Conservation (phyloP, 1,284 basidiomycete species). For the Phellopilus nigrolimitatus region DNA sequence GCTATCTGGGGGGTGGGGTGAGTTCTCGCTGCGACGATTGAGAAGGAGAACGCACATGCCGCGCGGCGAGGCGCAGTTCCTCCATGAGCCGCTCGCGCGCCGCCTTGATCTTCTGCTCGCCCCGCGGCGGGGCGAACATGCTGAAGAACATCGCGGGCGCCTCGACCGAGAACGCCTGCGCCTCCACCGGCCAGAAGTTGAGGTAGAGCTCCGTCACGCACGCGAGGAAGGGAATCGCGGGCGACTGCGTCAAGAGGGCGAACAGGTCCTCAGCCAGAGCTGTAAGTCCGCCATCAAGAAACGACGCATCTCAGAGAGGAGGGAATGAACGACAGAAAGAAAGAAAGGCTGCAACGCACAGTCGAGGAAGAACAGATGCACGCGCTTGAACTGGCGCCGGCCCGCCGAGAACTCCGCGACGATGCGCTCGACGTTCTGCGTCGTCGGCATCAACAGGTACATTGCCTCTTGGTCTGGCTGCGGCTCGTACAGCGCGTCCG, state of each 20-base stretch:
- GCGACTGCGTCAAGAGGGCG: conserved; percentile 63
- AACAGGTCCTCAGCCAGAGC: conserved; percentile 76
- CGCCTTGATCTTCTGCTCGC: conserved; percentile 53
- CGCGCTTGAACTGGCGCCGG: conserved; percentile 76
- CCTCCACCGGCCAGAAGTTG: conserved; percentile 86
- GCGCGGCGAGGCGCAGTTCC: conserved; percentile 68
- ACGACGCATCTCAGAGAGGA: conserved; percentile 5
- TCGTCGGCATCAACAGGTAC: conserved; percentile 93
- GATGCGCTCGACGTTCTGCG: conserved; percentile 89
- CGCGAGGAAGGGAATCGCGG: conserved; percentile 67
- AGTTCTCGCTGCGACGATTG: background rate
- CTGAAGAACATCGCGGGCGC: conserved; percentile 80
- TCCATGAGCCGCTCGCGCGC: conserved; percentile 72
- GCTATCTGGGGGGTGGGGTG: conserved; percentile 55
- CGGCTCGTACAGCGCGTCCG: conserved; percentile 60
- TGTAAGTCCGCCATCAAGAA: conserved; percentile 32
- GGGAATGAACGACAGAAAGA: conserved; percentile 5
- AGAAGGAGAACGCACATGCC: conserved; percentile 12
- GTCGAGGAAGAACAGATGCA: conserved; percentile 94
- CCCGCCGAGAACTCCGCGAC: conserved; percentile 77
- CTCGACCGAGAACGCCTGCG: conserved; percentile 77
- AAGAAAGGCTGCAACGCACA: conserved; percentile 51
- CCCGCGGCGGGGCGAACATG: conserved; percentile 78
- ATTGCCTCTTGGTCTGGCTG: conserved; percentile 84
- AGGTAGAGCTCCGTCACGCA: conserved; percentile 80